Conservation (phyloP, 331 rosid genomes). For the Cydonia oblonga region DNA sequence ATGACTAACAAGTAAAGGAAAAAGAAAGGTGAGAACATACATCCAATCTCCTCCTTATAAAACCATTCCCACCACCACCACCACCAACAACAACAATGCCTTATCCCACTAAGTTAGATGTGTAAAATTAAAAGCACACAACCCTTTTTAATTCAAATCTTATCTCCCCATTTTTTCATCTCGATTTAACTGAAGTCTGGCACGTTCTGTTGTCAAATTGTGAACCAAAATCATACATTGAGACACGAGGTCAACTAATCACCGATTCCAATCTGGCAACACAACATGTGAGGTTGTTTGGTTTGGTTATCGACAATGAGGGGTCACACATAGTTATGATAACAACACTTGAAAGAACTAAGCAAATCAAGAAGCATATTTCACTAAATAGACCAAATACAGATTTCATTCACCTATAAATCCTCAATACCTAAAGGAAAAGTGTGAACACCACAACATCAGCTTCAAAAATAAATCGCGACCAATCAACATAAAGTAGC, state of each 20-base stretch:
- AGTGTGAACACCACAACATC: neutral
- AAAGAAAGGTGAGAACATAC: neutral
- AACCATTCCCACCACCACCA: neutral
- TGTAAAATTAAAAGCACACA: neutral
- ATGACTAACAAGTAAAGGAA: neutral
- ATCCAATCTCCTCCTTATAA: neutral
- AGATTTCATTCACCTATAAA: neutral
- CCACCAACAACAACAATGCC: too few relatives aligned
- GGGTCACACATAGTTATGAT: neutral
- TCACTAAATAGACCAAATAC: neutral
- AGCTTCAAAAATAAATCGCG: neutral
- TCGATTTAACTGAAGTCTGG: neutral
- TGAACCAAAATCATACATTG: neutral
- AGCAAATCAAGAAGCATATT: neutral
- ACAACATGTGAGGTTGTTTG: neutral
- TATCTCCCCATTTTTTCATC: neutral
- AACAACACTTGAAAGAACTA: neutral
- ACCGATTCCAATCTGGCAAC: neutral
- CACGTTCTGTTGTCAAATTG: neutral
- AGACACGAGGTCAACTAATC: neutral
- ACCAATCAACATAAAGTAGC: neutral
- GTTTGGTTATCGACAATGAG: neutral
- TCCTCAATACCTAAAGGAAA: neutral
- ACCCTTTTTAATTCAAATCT: neutral
- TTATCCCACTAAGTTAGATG: neutral